These are phyloP conservation scores for Amoebophrya sp. DNA, from an alignment of 169 alveolate species.

Conservation along the genomic window DNA sequence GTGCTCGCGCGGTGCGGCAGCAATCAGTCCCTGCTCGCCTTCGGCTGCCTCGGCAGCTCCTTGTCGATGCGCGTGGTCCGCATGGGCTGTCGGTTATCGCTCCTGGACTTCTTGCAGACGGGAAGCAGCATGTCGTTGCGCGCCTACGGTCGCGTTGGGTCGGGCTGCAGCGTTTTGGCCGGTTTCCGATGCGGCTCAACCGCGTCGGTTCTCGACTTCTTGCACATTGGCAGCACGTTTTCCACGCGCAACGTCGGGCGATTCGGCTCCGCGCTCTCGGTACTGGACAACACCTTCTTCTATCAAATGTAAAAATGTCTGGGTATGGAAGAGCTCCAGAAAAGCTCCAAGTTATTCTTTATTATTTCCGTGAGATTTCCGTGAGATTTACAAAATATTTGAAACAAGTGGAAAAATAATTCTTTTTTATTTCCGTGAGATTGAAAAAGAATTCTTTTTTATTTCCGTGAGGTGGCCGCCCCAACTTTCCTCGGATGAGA, in stretches of 20 bases:
- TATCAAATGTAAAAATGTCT: too few species aligned
- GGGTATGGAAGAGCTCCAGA: too few species aligned
- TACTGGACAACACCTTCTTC: background rate
- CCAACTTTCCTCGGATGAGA: too few species aligned
- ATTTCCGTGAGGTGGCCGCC: too few species aligned
- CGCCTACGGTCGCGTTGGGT: background rate
- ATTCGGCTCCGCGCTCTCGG: slow-evolving; percentile 22
- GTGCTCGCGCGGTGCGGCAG: slow-evolving; percentile 2
- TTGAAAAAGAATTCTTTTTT: too few species aligned
- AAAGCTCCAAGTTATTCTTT: too few species aligned
- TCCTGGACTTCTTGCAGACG: background rate
- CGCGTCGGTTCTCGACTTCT: background rate
- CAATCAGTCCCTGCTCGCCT: background rate
- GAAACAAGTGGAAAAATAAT: too few species aligned
- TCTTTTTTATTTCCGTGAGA: too few species aligned
- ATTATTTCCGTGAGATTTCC: too few species aligned
- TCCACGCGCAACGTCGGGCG: background rate
- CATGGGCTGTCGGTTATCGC: background rate
- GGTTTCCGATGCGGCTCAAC: background rate
- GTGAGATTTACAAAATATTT: too few species aligned
- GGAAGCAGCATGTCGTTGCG: slow-evolving; percentile 27
- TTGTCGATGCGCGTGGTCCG: background rate
- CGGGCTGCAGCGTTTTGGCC: background rate
- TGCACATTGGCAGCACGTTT: slow-evolving; percentile 18
- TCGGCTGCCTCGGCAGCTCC: slow-evolving; percentile 14